phyloP scores from a whole-genome alignment of 768 basidiomycete species.

The Galerina sulciceps region DNA sequence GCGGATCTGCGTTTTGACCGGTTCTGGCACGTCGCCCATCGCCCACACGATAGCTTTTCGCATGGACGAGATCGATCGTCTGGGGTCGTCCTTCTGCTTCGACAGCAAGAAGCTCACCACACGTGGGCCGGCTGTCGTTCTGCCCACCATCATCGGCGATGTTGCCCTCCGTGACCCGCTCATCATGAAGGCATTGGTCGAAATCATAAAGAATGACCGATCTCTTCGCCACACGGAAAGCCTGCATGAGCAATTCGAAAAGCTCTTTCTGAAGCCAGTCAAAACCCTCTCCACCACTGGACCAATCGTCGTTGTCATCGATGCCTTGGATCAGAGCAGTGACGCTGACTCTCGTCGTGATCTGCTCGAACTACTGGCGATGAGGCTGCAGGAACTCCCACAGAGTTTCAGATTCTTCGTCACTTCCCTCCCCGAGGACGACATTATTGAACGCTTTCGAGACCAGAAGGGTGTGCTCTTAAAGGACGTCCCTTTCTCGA shows the following conservation, averaged over 20 bases:
- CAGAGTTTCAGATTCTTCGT: slow-evolving; percentile 33
- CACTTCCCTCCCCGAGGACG: slow-evolving; percentile 33
- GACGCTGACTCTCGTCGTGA: slow-evolving; percentile 15
- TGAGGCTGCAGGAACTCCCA: slow-evolving; percentile 22
- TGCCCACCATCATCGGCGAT: slow-evolving; percentile 36
- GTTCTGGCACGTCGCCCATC: slow-evolving; percentile 42
- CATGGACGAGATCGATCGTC: slow-evolving; percentile 17
- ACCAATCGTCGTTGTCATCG: slow-evolving; percentile 33
- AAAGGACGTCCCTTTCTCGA: too few relatives aligned
- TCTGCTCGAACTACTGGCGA: slow-evolving; percentile 25
- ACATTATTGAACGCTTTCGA: slow-evolving; percentile 21
- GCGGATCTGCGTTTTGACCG: slow-evolving; percentile 31
- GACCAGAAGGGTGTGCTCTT: not conserved
- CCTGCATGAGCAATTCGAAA: slow-evolving; percentile 18
- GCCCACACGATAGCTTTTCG: slow-evolving; percentile 33
- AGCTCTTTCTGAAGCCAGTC: slow-evolving; percentile 16
- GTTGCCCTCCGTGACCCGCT: slow-evolving; percentile 22
- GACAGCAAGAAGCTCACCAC: slow-evolving; percentile 21
- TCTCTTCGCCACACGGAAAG: slow-evolving; percentile 12
- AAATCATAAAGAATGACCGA: slow-evolving; percentile 1
- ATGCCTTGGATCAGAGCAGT: slow-evolving; percentile 41
- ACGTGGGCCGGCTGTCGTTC: slow-evolving; percentile 23
- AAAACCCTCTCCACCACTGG: slow-evolving; percentile 12
- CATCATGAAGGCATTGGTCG: not conserved
- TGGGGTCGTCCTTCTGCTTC: slow-evolving; percentile 40